Evolutionary conservation across 495 filamentous ascomycete genomes (phyloP), one percentile per base, ranked within the genome.

Genomic region (Lichenothelia convexa): DNA sequence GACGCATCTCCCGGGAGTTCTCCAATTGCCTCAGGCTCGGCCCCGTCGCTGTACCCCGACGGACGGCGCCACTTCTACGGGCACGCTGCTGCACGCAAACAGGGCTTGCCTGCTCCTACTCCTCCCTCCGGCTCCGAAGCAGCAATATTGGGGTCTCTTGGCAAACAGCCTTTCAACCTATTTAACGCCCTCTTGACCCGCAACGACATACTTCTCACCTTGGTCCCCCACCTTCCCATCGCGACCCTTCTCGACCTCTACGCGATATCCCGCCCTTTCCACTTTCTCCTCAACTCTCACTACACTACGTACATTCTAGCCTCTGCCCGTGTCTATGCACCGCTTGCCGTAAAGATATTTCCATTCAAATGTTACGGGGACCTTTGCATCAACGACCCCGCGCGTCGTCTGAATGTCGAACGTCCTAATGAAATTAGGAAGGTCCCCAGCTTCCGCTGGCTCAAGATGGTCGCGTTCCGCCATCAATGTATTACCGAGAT

Each of bases 241-340:
- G 38, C 53, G 3, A 62, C 69, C 29, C 50, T 79, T 11, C 30
- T 76, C 35, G 55, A 52, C 13, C 59, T 80, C 13, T 75, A 73
- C 52, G 50, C 65, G 43, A 64, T 71, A 36, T 67, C 62, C 41
- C 67, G 61, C 35, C 46, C 55, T 26, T 77, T 77, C 51, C 64
- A 77, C 46, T 27, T 43, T 7, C 52, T 65, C 30, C 40, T 74
- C 42, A 65, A 71, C 39, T 29, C 38, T 18, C 44, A 67, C 45
- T 46, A 49, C 34, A 52, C 49, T 1, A 48, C 49, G 6, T 43
- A 64, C 40, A 57, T 70, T 18, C 48, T 67, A 34, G 37, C 52
- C 18, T 57, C 58, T 40, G 54, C 57, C 34, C 44, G 58, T 22
- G 24, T 41, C 33, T 58, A 60, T 40, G 63, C 64, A 3, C 57